A percentile compares a stretch with the other conserved stretches of the same genome.
Conservation (phyloP, 192 early-diverging fungal species). For the Entomortierella lignicola region DNA sequence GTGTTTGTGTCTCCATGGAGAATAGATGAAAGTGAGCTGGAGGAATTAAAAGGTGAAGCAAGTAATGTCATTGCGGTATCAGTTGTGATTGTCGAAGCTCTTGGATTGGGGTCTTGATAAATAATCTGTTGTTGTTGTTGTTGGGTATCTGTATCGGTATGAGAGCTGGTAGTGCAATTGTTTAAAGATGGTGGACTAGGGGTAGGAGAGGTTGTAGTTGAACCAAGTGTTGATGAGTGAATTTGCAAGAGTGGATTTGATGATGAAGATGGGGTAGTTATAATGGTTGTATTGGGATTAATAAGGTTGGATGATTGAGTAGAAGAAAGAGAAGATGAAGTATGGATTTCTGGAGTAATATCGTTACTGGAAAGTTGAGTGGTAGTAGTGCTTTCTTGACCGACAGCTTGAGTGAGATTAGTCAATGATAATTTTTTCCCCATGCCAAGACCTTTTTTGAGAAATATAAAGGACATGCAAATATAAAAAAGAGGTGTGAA, state of each 20-base stretch:
- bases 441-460: slow-evolving; percentile 47
- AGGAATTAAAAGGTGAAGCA: slow-evolving; percentile 12
- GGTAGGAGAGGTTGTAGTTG: neutral
- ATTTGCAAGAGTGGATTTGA: slow-evolving; percentile 1
- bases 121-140: neutral
- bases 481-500: neutral
- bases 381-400: slow-evolving; percentile 10
- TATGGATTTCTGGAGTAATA: neutral
- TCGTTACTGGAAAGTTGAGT: neutral
- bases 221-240: slow-evolving; percentile 9
- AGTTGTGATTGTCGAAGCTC: slow-evolving; percentile 5
- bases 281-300: neutral
- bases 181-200: neutral
- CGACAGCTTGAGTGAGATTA: slow-evolving; percentile 29
- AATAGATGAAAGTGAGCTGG: slow-evolving; percentile 16
- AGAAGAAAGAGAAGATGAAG: neutral
- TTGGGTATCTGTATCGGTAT: neutral
- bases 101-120: neutral
- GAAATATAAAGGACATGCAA: slow-evolving; percentile 2
- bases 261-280: neutral
- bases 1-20: neutral
- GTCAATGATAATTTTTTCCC: slow-evolving; percentile 39
- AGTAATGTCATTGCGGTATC: slow-evolving; percentile 8
- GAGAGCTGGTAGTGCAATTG: neutral
- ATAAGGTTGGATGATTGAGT: neutral